A percentile compares a stretch with the other conserved stretches of the same genome.
Conservation (phyloP, 345 rosid species). For the Eucalyptus guilfoylei region DNA sequence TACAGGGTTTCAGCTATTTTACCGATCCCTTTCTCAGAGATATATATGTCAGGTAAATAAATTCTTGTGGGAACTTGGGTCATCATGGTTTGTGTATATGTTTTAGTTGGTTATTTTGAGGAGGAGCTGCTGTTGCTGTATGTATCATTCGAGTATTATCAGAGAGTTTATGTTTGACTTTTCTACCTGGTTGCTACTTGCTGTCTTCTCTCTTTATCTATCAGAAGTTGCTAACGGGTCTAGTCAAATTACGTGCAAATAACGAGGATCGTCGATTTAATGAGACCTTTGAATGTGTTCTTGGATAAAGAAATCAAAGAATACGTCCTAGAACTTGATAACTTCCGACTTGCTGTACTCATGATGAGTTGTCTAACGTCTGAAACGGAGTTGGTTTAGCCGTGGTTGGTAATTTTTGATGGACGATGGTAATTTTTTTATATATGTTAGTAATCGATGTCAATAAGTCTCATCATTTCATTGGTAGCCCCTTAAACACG, state of each 20-base stretch:
- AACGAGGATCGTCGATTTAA: neutral
- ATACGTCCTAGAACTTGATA: neutral
- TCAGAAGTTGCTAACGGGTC: neutral
- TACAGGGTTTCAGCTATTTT: neutral
- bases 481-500: neutral
- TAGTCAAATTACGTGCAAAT: neutral
- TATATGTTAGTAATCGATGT: neutral
- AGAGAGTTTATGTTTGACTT: neutral
- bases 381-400: neutral
- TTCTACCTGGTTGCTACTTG: neutral
- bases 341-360: neutral
- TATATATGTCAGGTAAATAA: constrained; percentile 5
- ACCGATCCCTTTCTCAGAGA: neutral
- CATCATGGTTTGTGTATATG: constrained; percentile 3
- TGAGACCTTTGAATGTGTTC: neutral
- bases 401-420: neutral
- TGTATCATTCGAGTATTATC: constrained; percentile 3
- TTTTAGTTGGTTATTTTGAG: constrained; percentile 1
- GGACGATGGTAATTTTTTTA: neutral
- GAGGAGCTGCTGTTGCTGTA: neutral
- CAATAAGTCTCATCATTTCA: neutral
- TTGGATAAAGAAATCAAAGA: neutral
- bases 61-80: constrained; percentile 1
- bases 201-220: neutral
- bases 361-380: neutral